Percentiles rank a stretch among this genome's conserved stretches.
Evolutionary conservation across 768 basidiomycete species (phyloP).

Genomic region (Hygrophorus pudorinus): DNA sequence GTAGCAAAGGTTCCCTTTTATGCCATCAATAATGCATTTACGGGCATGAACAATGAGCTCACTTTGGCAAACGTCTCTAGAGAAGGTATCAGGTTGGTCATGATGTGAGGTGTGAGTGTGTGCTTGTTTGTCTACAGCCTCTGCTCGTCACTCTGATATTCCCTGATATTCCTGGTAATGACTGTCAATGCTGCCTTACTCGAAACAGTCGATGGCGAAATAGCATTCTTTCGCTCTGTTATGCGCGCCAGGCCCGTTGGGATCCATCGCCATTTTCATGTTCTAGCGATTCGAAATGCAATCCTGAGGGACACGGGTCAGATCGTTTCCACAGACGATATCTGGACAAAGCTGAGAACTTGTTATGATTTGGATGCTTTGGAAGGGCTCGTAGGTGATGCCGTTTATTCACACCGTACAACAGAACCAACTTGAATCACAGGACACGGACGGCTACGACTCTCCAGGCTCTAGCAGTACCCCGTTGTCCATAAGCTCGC

Average conservation of each 20-base stretch:
- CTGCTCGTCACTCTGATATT: neutral
- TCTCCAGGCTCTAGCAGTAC: conserved; percentile 29
- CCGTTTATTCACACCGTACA: neutral
- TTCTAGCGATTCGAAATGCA: conserved; percentile 61
- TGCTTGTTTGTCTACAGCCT: neutral
- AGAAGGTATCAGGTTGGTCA: too few species aligned
- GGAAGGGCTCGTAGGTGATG: conserved; percentile 51
- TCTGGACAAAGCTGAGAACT: conserved; percentile 65
- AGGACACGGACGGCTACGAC: conserved; percentile 37
- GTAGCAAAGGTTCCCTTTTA: conserved; percentile 44
- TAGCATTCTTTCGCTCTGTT: conserved; percentile 74
- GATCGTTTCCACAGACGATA: conserved; percentile 44
- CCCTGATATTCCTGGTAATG: conserved; percentile 14
- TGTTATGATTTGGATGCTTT: conserved; percentile 72
- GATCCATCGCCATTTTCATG: conserved; percentile 74
- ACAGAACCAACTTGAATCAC: neutral
- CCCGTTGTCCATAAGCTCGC: conserved; percentile 48
- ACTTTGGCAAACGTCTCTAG: too few species aligned
- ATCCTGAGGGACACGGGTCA: conserved; percentile 65
- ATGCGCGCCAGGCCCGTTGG: conserved; percentile 79
- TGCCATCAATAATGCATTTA: too few species aligned
- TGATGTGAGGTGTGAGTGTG: too few species aligned
- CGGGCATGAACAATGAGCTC: too few species aligned
- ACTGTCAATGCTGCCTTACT: conserved; percentile 33
- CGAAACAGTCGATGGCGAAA: conserved; percentile 71